A percentile compares a stretch with the other conserved stretches of the same genome.
Evolutionary conservation across 2,329 filamentous ascomycete species (phyloP).

Genomic region (Exophiala dermatitidis): DNA sequence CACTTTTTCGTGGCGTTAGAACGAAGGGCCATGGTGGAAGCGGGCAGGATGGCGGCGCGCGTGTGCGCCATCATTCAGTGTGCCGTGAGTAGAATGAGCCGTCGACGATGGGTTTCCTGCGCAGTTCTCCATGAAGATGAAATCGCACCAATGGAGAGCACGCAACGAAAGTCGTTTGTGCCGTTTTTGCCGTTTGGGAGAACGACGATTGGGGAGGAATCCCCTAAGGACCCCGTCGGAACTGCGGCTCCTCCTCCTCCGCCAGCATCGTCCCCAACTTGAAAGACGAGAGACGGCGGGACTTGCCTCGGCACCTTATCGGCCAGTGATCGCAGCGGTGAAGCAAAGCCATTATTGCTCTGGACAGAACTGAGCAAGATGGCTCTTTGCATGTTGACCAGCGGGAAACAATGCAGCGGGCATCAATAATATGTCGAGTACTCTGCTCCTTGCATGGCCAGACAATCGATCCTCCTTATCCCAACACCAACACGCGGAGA

Average conservation of each 20-base stretch:
- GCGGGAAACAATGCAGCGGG: too few relatives aligned
- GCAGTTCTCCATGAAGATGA: not conserved
- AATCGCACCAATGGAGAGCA: conserved; percentile 8
- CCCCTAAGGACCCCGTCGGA: not conserved
- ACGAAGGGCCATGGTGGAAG: not conserved
- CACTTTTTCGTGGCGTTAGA: not conserved
- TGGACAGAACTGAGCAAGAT: too few relatives aligned
- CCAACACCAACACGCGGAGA: too few relatives aligned
- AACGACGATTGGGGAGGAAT: conserved; percentile 1
- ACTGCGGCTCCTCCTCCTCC: not conserved
- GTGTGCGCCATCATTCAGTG: not conserved
- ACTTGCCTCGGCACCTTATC: not conserved
- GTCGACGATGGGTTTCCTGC: not conserved
- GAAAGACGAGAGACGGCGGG: not conserved
- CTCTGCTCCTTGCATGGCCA: too few relatives aligned
- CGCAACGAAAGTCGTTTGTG: conserved; percentile 5
- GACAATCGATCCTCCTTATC: too few relatives aligned
- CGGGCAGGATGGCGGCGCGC: conserved; percentile 1
- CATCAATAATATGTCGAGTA: too few relatives aligned
- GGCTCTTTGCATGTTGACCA: too few relatives aligned
- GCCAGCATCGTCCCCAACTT: not conserved
- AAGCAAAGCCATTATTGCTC: not conserved
- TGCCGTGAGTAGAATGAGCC: not conserved
- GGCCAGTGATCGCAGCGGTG: not conserved
- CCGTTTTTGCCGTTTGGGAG: conserved; percentile 13